Base-by-base conservation (phyloP, 192 early-diverging fungal species). In the Coemansia sp. region DNA sequence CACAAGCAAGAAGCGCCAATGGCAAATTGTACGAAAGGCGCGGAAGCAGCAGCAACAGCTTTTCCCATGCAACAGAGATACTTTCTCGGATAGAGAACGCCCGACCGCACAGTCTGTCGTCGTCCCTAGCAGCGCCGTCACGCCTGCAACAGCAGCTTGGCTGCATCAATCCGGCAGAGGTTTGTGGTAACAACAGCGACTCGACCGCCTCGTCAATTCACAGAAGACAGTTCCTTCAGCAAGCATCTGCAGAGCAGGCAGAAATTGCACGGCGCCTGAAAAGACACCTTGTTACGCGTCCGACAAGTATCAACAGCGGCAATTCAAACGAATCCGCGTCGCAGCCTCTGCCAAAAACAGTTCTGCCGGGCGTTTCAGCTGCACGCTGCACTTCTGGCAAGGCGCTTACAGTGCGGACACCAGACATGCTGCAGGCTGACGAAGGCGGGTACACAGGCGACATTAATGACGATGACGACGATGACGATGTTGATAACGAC, bases 251-350 rank as follows among this genome's bases (percentile, higher is more conserved):
- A 20, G 77, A 72, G 73, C 69, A 71, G 12, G 66, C 72, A 44
- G 88, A 87, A 39, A 82, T 81, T 16, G 90, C 89, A 18, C 87
- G 90, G 60, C 86, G 88, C 23, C 79, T 92, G 30, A 88, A 86
- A 63, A 86, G 83, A 20, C 90, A 92, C 66, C 85, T 92, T 41
- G 90, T 92, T 59, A 87, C 88, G 33, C 84, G 88, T 43, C 87
- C 72, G 14, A 48, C 64, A 39, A 71, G 66, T 73, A 67, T 63
- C 62, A 44, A 33, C 23, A 71, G 66, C 73, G 62, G 68, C 62
- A 36, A 33, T 21, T 33, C 18, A 18, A 59, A 59, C 8, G 34
- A 38, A 18, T 34, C 53, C 48, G 24, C 38, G 9, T 41, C 16
- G 41, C 26, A 48, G 20, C 45, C 43, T n/a, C 34, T 16, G 8